Conservation (phyloP, 306 rosid species). For the Sphenostylis stenocarpa region DNA sequence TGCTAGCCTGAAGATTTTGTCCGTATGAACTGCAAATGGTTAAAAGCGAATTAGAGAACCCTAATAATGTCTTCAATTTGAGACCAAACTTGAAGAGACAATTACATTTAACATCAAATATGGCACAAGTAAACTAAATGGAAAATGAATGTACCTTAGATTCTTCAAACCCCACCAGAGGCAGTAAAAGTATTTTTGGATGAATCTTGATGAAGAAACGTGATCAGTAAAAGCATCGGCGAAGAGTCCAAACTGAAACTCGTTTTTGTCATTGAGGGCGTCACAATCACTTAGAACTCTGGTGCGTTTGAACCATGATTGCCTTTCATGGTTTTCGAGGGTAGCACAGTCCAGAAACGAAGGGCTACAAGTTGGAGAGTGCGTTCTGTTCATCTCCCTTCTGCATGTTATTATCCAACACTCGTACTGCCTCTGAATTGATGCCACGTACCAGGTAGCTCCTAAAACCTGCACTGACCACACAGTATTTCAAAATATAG, state of each 20-base stretch:
- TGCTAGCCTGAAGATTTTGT: conserved; percentile 60
- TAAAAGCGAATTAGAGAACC: background rate
- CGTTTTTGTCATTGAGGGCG: conserved; percentile 47
- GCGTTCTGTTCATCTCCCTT: conserved; percentile 61
- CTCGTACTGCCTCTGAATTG: conserved; percentile 67
- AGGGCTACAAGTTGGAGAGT: conserved; percentile 68
- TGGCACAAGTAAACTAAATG: too few relatives aligned
- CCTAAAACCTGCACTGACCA: conserved; percentile 82
- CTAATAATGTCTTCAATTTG: too few relatives aligned
- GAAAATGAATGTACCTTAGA: conserved; percentile 47
- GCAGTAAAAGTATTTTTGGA: conserved; percentile 79
- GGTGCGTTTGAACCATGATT: conserved; percentile 54
- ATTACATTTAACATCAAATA: too few relatives aligned
- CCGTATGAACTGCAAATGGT: conserved; percentile 74
- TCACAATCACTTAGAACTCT: conserved; percentile 55
- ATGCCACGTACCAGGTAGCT: conserved; percentile 80
- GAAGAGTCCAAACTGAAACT: conserved; percentile 77
- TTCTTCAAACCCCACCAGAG: conserved; percentile 94
- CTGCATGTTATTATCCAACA: conserved; percentile 70
- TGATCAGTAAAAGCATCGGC: conserved; percentile 72
- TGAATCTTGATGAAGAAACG: conserved; percentile 56
- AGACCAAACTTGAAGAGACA: too few relatives aligned
- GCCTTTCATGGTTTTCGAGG: conserved; percentile 35
- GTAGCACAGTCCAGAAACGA: conserved; percentile 60
- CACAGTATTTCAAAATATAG: conserved; percentile 17